Base-by-base conservation (phyloP, 1,284 basidiomycete species). In the Afroboletus lepidellus region DNA sequence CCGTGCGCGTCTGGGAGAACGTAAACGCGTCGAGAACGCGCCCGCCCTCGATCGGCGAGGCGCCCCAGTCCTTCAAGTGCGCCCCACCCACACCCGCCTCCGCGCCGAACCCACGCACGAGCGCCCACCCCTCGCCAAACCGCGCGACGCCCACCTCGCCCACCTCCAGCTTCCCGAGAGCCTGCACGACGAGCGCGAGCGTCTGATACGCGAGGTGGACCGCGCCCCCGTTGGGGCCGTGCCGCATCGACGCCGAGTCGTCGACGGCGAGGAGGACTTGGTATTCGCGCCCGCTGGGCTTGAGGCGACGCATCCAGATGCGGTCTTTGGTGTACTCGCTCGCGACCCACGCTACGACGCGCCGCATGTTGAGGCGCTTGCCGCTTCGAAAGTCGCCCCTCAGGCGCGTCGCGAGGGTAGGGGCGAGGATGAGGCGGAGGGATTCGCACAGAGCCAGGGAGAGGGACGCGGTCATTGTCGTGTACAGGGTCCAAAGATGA, bases 271-370 rank as follows among this genome's bases (percentile, higher is more conserved):
- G 80, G 41, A 99, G 81, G 3, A 99, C 87, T 66, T 99, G 97
- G 71, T 99, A 99, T 69, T 98, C 95, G 47, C 97, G 84, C 64
- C 92, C 85, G 63, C 90, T 93, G 1, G 97, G 96, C 54, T 92
- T 87, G 5, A 95, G 98, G 27, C 97, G 83, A 25, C 97, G 86
- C 30, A 99, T 78, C 97, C 97, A 99, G 63, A 99, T 99, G 75
- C 97, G 97, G 79, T 99, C 97, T 72, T 99, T 99, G 52, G 95
- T 98, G 75, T 94, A 99, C 74, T 99, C 97, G 70, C 90, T 94
- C 9, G 97, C 97, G 60, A 99, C 96, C 77, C 98, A 99, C 2
- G 93, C 87, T 51, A 99, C 94, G 69, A 99, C 95, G 77, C 97
- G 97, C 70, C 96, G 94, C 96, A 99, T 98, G 73, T 99, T 99